phyloP scores from a whole-genome alignment of 352 stramenopile genomes.

The Hyaloperonospora brassicae region DNA sequence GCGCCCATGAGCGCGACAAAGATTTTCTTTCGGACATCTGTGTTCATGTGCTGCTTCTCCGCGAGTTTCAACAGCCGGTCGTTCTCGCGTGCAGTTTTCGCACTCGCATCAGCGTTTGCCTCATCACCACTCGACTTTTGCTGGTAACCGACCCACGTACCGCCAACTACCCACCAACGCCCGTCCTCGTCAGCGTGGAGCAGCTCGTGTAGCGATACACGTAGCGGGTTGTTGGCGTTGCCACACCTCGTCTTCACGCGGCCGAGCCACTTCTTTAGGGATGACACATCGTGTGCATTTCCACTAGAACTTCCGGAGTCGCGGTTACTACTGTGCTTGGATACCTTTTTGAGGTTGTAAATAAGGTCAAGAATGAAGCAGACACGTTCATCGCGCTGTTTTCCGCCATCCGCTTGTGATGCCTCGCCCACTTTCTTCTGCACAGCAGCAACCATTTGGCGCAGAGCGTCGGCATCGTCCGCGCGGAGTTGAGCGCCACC shows the following conservation, averaged over 20 bases:
- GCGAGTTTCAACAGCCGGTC: conserved; percentile 86
- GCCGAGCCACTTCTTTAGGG: conserved; percentile 91
- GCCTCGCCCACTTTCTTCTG: conserved; percentile 61
- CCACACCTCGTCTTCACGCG: conserved; percentile 87
- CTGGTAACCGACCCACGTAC: conserved; percentile 87
- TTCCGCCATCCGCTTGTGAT: conserved; percentile 22
- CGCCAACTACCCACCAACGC: conserved; percentile 95
- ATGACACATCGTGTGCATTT: conserved; percentile 54
- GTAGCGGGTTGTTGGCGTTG: conserved; percentile 64
- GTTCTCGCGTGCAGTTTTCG: conserved; percentile 26
- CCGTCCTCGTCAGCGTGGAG: conserved; percentile 81
- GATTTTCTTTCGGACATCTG: conserved; percentile 90
- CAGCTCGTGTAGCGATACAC: conserved; percentile 67
- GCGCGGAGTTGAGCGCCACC: conserved; percentile 76
- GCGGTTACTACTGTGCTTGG: conserved; percentile 78
- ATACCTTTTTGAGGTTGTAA: conserved; percentile 93
- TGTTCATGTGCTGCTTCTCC: conserved; percentile 97
- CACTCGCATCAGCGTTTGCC: conserved; percentile 10
- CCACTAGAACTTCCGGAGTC: conserved; percentile 27
- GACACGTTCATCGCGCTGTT: conserved; percentile 48
- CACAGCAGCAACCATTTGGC: conserved; percentile 78
- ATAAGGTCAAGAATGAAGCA: conserved; percentile 93
- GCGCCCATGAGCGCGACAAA: conserved; percentile 97
- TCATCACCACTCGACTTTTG: conserved; percentile 34
- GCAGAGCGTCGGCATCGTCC: conserved; percentile 79